These are phyloP conservation scores for Capsicum rhomboideum DNA, from an alignment of 257 asterid species.

Conservation along the genomic window DNA sequence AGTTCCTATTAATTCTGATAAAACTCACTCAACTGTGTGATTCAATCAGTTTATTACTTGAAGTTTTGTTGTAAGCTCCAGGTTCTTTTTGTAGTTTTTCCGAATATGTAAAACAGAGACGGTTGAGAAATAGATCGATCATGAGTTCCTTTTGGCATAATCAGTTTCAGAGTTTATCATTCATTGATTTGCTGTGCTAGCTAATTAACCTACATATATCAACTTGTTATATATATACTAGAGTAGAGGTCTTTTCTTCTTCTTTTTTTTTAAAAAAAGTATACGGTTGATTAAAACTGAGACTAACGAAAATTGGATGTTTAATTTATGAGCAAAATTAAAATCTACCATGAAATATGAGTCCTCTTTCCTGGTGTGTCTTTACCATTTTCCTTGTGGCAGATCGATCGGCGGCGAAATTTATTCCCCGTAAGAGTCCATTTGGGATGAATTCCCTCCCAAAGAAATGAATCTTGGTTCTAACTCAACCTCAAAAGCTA, in stretches of 20 bases:
- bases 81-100: background rate
- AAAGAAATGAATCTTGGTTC: too few species aligned
- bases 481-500: too few species aligned
- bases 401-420: background rate
- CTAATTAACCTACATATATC: background rate
- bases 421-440: background rate
- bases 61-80: too few species aligned
- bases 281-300: background rate
- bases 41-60: too few species aligned
- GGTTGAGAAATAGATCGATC: background rate
- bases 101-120: background rate
- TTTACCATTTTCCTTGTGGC: too few species aligned
- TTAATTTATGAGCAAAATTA: background rate
- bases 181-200: background rate
- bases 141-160: background rate
- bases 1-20: constrained; percentile 18
- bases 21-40: background rate
- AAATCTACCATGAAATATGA: background rate
- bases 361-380: background rate
- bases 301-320: background rate
- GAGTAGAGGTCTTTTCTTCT: too few species aligned
- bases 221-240: background rate
- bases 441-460: too few species aligned
- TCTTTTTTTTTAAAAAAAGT: too few species aligned
- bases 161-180: background rate